Evolutionary conservation across 1,139 yeast species (phyloP), one percentile per base, ranked within the genome.

Genomic region (Chernovozyma sophiae-reginae): DNA sequence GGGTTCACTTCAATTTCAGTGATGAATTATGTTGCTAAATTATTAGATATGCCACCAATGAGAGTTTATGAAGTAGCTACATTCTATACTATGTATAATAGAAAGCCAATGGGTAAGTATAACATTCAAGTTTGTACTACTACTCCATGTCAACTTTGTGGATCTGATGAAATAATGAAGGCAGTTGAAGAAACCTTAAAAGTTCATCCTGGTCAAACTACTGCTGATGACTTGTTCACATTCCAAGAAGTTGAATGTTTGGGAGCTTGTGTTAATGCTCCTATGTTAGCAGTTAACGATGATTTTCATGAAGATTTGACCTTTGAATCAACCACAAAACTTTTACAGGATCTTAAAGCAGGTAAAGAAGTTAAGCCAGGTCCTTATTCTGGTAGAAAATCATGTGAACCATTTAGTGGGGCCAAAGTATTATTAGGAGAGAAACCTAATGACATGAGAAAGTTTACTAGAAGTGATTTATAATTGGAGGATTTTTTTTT

Each of bases 31-130:
- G 95, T 86, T 31, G 96, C 95, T 43, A 79, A 82, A 62, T 56
- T 83, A 55, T 74, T 86, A 54, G 92, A 86, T 54, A 83, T 86
- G 82, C 96, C 96, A 24, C 95, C 95, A 45, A 86, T 86, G 96
- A 79, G 96, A 68, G 96, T 86, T 24, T 86, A 86, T 61, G 96
- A 86, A 61, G 96, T 86, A 43, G 96, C 96, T 30, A 84, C 95
- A 34, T 86, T 86, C 67, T 86, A 86, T 67, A 86, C 96, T 52
- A 86, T 86, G 96, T 86, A 81, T 69, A 85, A 85, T 66, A 79
- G 95, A 62, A 73, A 77, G 49, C 95, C 95, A 38, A 80, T 86
- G 77, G 95, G 96, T 46, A 85, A 86, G 58, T 84, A 79, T 60
- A 85, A 84, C 56, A 63, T 86, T 43, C 95, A 86, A 59, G 82